Evolutionary conservation across 352 stramenopile genomes (phyloP).

Genomic region (Lagenidium sp.): DNA sequence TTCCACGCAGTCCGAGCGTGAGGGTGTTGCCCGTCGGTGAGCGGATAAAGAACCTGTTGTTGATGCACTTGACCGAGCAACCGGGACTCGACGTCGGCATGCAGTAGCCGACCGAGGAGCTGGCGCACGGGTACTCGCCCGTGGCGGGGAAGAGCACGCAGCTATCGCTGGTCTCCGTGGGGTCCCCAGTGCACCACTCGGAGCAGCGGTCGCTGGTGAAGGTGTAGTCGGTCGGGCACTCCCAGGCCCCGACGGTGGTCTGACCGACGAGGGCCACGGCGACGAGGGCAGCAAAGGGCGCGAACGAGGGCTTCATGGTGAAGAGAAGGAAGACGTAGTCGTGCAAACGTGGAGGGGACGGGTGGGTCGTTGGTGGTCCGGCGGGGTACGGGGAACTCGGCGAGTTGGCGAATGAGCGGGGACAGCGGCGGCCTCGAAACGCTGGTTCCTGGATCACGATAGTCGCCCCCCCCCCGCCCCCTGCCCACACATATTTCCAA

Average conservation of each 20-base stretch:
- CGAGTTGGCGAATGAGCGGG: no score
- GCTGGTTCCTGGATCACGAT: no score
- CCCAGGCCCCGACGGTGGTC: background rate
- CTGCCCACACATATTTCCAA: no score
- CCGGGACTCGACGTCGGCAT: conserved; percentile 1
- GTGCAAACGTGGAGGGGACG: background rate
- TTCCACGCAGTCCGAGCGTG: conserved; percentile 8
- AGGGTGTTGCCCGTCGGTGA: conserved; percentile 5
- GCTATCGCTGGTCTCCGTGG: conserved; percentile 3
- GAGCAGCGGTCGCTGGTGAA: conserved; percentile 9
- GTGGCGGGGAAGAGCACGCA: conserved; percentile 12
- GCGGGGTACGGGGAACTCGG: no score
- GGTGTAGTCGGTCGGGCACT: conserved; percentile 9
- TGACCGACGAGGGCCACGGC: background rate
- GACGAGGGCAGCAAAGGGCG: no score
- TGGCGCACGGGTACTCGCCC: conserved; percentile 4
- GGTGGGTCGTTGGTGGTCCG: background rate
- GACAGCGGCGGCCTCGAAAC: no score
- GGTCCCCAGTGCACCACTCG: conserved; percentile 6
- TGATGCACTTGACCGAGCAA: conserved; percentile 10
- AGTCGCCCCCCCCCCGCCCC: no score
- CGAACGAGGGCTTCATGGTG: no score
- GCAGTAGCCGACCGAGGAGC: conserved; percentile 14
- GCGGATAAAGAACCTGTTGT: conserved; percentile 4
- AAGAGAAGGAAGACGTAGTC: no score